phyloP scores from a whole-genome alignment of 805 yeast genomes.

The Lipomyces yamanashiensis region DNA sequence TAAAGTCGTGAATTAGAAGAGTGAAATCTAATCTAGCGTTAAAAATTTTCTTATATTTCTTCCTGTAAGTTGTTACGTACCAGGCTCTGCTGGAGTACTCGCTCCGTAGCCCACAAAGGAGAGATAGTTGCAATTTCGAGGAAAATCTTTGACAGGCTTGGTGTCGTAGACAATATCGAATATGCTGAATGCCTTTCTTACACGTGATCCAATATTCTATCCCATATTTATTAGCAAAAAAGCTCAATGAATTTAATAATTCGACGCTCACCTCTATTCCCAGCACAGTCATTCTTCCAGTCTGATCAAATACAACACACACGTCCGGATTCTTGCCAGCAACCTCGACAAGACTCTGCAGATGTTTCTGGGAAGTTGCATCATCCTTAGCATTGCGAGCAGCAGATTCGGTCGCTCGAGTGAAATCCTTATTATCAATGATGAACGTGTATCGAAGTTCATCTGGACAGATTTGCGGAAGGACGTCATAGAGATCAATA shows the following conservation, averaged over 20 bases:
- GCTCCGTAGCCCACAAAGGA: slow-evolving; percentile 34
- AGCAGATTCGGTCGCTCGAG: slow-evolving; percentile 39
- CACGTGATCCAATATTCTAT: slow-evolving; percentile 34
- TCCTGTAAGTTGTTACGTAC: background rate
- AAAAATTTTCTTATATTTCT: background rate
- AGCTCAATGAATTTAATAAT: background rate
- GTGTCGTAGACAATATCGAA: slow-evolving; percentile 34
- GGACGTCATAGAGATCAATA: slow-evolving; percentile 43
- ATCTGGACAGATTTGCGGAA: slow-evolving; percentile 27
- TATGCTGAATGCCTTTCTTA: slow-evolving; percentile 33
- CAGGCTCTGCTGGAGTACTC: slow-evolving; percentile 31
- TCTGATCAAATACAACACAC: slow-evolving; percentile 36
- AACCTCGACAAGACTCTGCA: slow-evolving; percentile 29
- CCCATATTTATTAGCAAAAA: background rate
- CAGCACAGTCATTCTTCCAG: slow-evolving; percentile 36
- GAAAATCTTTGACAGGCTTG: slow-evolving; percentile 30
- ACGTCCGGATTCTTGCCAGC: slow-evolving; percentile 39
- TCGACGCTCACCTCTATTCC: slow-evolving; percentile 33
- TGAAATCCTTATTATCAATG: slow-evolving; percentile 37
- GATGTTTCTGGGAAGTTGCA: slow-evolving; percentile 2
- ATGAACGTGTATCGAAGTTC: slow-evolving; percentile 31
- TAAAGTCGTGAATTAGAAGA: slow-evolving; percentile 41
- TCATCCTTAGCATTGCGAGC: slow-evolving; percentile 32
- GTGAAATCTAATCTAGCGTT: slow-evolving; percentile 34
- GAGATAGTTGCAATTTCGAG: slow-evolving; percentile 21